Evolutionary conservation across 2,329 filamentous ascomycete genomes (phyloP), one percentile per base, ranked within the genome.

Genomic region (Macrophomina pseudophaseolina): DNA sequence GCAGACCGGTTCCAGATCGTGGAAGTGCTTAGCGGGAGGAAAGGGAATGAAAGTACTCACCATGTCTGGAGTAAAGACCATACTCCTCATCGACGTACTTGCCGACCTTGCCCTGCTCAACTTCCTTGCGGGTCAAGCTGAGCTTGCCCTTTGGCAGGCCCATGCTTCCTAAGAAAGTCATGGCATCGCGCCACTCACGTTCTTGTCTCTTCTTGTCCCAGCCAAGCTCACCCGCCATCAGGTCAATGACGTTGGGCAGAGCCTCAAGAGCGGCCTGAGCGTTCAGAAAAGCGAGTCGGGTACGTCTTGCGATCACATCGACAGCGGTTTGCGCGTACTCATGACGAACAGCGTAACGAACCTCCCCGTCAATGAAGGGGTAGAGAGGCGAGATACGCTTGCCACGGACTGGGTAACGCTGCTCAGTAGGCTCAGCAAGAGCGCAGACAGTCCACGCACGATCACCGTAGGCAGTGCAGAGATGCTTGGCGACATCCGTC

Each of bases 271-370:
- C 90, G 11, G 94, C 94, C 78, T 97, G 92, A 5, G 93, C 93
- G 76, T 97, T 97, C 71, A 97, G 81, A 82, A 97, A 98, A 8
- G 93, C 91, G 66, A 97, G 81, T 66, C 94, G 85, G 48, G 91
- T 97, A 69, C 94, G 86, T 67, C 94, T 87, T 2, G 93, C 94
- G 54, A 97, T 83, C 12, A 97, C 91, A 75, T 97, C 94, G 16
- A 94, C 90, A 1, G 93, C 92, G 3, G 92, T 96, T 79, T 97
- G 92, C 3, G 94, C 94, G 74, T 96, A 96, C 81, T 97, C 94
- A 78, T 97, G 90, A 60, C 89, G 85, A 48, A 97, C 88, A 30
- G 93, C 93, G 76, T 97, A 97, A 65, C 93, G 88, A 48, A 97
- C 86, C 81, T 98, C 94, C 58, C 93, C 93, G 74, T 97, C 94